Evolutionary conservation across 345 rosid genomes (phyloP).

Genomic region (Arabidopsis arenosa): DNA sequence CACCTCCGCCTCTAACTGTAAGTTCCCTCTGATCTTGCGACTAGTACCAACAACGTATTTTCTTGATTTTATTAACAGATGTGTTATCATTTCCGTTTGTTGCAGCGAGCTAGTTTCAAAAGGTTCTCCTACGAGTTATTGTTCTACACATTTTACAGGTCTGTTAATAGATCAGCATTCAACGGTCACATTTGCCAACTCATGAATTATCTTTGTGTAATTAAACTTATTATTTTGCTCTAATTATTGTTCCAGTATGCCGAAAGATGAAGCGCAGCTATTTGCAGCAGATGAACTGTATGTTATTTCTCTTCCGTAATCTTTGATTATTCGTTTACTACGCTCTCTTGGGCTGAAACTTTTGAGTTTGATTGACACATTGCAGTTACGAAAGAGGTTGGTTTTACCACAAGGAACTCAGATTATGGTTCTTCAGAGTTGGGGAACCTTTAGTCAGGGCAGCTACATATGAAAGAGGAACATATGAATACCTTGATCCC

Average conservation of each 20-base stretch:
- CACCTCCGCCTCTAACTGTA: slow-evolving; percentile 81
- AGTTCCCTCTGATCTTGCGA: slow-evolving; percentile 32
- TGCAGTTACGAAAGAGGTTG: slow-evolving; percentile 86
- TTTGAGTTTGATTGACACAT: slow-evolving; percentile 27
- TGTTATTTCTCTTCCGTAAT: slow-evolving; percentile 43
- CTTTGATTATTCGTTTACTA: slow-evolving; percentile 20
- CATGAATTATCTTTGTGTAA: slow-evolving; percentile 1
- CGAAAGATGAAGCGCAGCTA: slow-evolving; percentile 94
- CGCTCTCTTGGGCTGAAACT: neutral
- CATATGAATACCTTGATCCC: slow-evolving; percentile 91
- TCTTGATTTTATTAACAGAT: neutral
- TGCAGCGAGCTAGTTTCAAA: slow-evolving; percentile 86
- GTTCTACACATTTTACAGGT: slow-evolving; percentile 96
- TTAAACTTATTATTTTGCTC: slow-evolving; percentile 2
- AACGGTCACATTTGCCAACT: neutral
- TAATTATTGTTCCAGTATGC: slow-evolving; percentile 71
- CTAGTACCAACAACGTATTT: slow-evolving; percentile 11
- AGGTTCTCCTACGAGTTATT: slow-evolving; percentile 75
- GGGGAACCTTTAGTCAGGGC: slow-evolving; percentile 90
- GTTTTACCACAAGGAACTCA: slow-evolving; percentile 92
- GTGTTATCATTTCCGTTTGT: slow-evolving; percentile 31
- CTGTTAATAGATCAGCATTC: neutral
- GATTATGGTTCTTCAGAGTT: slow-evolving; percentile 77
- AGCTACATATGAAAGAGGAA: slow-evolving; percentile 73
- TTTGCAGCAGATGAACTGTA: slow-evolving; percentile 97